Evolutionary conservation across 768 basidiomycete species (phyloP), one percentile per base, ranked within the genome.

Genomic region (Heimioporus sp.): DNA sequence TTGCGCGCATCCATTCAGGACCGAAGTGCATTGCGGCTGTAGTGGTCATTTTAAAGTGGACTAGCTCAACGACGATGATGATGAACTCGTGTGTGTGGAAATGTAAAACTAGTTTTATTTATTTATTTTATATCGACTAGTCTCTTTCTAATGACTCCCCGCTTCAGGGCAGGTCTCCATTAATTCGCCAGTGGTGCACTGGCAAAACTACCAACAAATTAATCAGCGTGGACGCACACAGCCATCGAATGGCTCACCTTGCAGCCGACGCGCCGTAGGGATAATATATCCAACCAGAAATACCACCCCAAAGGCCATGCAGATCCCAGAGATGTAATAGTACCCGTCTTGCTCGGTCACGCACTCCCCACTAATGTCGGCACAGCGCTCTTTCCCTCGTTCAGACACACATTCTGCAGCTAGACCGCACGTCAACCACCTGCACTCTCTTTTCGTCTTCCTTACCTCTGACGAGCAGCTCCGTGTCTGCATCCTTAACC

Each of bases 351-450:
- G 79, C 68, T 90, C 83, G 1, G 86, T 90, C 44, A 89, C 74
- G 68, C 97, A 99, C 37, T 76, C 70, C 1, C 97, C 97, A 11
- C 80, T 85, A 48, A 90, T 75, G 3, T 83, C 80, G 19, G 78
- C 74, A 69, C 97, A 98, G 6, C 76, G 70, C 8, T 79, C 74
- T 65, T 94, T 96, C 20, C 96, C 97, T 52, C 86, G 85, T 12
- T 98, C 96, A 5, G 93, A 92, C 34, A 94, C 87, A 69, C 97
- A 98, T 68, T 98, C 96, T 12, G 80, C 71, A 17, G 85, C 91
- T 92, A 58, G 28, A 51, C 46, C 17, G 24, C 45, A 43, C 54
- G 55, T 65, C 31, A 64, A 51, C 20, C 32, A 13, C 17, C n/a
- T 38, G 11, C 38, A 17, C 13, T n/a, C 9, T 15, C 17, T 46